Evolutionary conservation across 129 eudicot species (phyloP), one percentile per base, ranked within the genome.

Genomic region (Arctium minus): DNA sequence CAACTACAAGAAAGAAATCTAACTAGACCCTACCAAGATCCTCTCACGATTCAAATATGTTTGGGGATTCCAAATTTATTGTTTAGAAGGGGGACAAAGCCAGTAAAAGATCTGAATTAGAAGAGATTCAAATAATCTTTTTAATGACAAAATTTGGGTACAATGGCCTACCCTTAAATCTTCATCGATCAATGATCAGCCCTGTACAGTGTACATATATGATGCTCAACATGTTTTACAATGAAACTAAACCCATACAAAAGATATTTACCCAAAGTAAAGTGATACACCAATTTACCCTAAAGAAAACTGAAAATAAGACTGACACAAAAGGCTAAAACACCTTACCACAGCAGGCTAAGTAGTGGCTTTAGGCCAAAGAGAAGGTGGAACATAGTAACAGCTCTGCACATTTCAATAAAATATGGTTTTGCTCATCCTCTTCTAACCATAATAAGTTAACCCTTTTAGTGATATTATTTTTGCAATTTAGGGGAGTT

Each of bases 261-360:
- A n/a, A n/a, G n/a, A n/a, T n/a, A 60, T 5, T 17, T n/a, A 60
- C 8, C 68, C 29, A 60, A 60, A 60, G n/a, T 60, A 18, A 60
- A 60, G 29, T 60, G 27, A 60, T 60, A 60, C 68, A 60, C 68
- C 68, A 56, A 56, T 15, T 15, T 53, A 53, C 65, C 7, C 17
- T 27, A 5, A 46, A 75, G 13, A 82, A 1, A 64, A 18, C 3
- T 3, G 40, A 38, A 50, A 64, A 39, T 39, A n/a, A 33, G 5
- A 35, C 29, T 42, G 5, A 72, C 60, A 3, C 8, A 77, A 40
- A 71, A 17, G n/a, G n/a, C n/a, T n/a, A n/a, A 50, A 31, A n/a
- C n/a, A 64, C 50, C 92, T 88, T 86, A 91, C 99, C 93, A 88
- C 89, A 78, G 91, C 91, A 27, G 97, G 99, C 98, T 97, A 96